Base-by-base conservation (phyloP, 305 asterid genomes). In the Stenogyne calaminthoides region DNA sequence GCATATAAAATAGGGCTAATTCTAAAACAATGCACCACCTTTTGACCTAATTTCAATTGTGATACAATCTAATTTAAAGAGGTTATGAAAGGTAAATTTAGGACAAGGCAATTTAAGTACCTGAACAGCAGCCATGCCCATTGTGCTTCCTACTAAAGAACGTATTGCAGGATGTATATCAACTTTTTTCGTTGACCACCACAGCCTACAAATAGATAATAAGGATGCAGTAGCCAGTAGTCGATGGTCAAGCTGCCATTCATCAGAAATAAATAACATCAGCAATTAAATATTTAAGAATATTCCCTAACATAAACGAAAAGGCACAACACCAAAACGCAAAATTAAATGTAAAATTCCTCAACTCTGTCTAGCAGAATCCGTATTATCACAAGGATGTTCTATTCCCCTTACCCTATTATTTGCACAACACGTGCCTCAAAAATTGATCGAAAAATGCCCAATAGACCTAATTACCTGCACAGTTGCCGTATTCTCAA, bases 51-150 rank as follows among this genome's bases (percentile, higher is more conserved):
- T 25, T 25, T 25, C 29, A 25, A 25, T 25, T 25, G 2, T 25
- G 29, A 25, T 25, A 25, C 29, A 25, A 25, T 25, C 29, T 25
- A 25, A 25, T 25, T 25, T 25, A 25, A 2, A 25, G 29, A 25
- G 29, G 29, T 25, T 25, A 25, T 25, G 29, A 25, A 25, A 25
- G 29, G 29, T 25, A 25, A 1, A 25, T 25, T 1, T 25, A 25
- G 3, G 3, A 25, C 29, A 25, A 25, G 29, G 29, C 76, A 64
- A 37, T n/a, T 39, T 51, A 64, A 40, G 77, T 79, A 91, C 97
- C 99, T 94, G 99, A 68, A 94, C 82, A 73, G 87, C 95, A 71
- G 96, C 88, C 97, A 94, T 88, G 75, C 97, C 96, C 80, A 90
- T 15, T 15, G 89, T 82, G 87, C 86, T 88, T 70, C 95, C 93